These are phyloP conservation scores for Solanum commersonii DNA, from an alignment of 257 asterid genomes.

Conservation along the genomic window DNA sequence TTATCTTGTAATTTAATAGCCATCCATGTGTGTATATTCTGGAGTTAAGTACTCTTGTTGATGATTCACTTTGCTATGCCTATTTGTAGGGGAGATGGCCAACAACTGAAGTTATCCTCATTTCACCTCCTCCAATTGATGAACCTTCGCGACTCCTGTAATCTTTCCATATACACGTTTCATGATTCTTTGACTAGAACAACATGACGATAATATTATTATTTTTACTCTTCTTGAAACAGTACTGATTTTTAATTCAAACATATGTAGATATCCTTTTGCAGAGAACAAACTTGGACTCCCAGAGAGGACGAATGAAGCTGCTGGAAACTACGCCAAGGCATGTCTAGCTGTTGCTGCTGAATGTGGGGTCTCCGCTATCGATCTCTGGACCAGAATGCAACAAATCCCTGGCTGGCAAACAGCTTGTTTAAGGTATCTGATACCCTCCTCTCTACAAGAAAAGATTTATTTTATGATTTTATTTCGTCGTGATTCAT, in stretches of 20 bases:
- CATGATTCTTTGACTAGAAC: neutral
- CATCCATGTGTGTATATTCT: neutral
- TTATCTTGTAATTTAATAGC: neutral
- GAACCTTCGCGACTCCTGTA: constrained; percentile 69
- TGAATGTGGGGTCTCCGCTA: constrained; percentile 42
- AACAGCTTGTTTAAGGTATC: constrained; percentile 47
- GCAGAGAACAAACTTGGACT: constrained; percentile 29
- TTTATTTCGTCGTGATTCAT: neutral
- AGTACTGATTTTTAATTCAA: neutral
- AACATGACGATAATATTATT: neutral
- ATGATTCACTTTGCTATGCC: neutral
- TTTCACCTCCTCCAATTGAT: constrained; percentile 79
- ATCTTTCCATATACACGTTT: neutral
- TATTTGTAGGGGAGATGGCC: constrained; percentile 71
- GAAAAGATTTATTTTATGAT: neutral
- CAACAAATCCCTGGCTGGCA: constrained; percentile 63
- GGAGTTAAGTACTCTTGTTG: neutral
- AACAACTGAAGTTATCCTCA: constrained; percentile 48
- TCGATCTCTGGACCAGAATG: constrained; percentile 81
- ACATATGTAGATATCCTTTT: constrained; percentile 33
- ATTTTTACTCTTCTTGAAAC: neutral
- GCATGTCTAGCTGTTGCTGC: constrained; percentile 59
- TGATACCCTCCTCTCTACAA: neutral
- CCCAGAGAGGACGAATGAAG: constrained; percentile 82
- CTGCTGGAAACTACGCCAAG: constrained; percentile 63